Conservation (phyloP, 495 filamentous ascomycete genomes). For the Penicillium flavigenum region DNA sequence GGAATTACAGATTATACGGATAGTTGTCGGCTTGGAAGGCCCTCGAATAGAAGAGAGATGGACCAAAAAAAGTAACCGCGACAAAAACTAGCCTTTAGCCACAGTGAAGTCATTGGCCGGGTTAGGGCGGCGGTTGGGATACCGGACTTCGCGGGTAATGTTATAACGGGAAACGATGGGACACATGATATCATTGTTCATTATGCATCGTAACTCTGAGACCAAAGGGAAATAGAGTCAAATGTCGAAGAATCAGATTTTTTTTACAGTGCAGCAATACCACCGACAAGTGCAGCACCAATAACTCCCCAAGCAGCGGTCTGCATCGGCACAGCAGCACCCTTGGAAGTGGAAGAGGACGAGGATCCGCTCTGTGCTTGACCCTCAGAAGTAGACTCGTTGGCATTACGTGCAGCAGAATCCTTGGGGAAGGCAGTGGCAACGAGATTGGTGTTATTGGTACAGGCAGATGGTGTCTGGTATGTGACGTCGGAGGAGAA, state of each 20-base stretch:
- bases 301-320: slow-evolving; percentile 39
- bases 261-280: slow-evolving; percentile 33
- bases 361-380: slow-evolving; percentile 25
- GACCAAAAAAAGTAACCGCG: no score
- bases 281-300: slow-evolving; percentile 32
- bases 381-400: slow-evolving; percentile 35
- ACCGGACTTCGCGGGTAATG: background rate
- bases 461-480: slow-evolving; percentile 42
- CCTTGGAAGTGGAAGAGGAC: slow-evolving; percentile 20
- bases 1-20: background rate
- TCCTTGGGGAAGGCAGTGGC: slow-evolving; percentile 33
- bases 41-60: no score
- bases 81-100: no score
- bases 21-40: background rate
- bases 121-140: background rate
- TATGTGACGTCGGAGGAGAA: slow-evolving; percentile 41
- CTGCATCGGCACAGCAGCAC: slow-evolving; percentile 30
- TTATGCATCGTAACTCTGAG: slow-evolving; percentile 1
- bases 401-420: slow-evolving; percentile 37
- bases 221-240: background rate
- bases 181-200: background rate
- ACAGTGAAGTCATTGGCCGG: no score
- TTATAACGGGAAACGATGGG: background rate
- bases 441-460: slow-evolving; percentile 52
- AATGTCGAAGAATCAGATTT: background rate